Evolutionary conservation across 2,329 filamentous ascomycete species (phyloP).

Genomic region (Dendrostoma leiphaemia): DNA sequence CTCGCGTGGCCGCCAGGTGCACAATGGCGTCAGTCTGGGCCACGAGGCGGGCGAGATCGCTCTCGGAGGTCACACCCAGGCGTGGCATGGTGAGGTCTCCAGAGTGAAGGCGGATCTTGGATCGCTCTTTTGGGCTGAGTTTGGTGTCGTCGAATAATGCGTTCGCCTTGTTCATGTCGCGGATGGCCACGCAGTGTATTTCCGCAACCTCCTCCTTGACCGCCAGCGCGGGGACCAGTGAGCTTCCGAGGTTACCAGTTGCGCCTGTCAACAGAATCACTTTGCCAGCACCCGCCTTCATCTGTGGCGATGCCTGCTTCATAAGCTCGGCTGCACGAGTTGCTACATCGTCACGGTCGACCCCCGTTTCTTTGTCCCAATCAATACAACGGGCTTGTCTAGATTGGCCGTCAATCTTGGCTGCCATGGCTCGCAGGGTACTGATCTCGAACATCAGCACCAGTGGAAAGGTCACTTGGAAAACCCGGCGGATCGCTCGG

Average conservation of each 20-base stretch:
- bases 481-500: conserved; percentile 28
- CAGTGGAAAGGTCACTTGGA: conserved; percentile 31
- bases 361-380: not conserved
- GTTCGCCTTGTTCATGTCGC: conserved; percentile 14
- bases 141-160: not conserved
- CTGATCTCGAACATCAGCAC: conserved; percentile 34
- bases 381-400: too few species aligned
- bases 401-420: conserved; percentile 23
- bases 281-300: conserved; percentile 18
- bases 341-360: too few species aligned
- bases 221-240: conserved; percentile 36
- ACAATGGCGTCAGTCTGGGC: conserved; percentile 41
- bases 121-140: too few species aligned
- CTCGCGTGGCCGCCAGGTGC: conserved; percentile 47
- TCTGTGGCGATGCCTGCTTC: conserved; percentile 6
- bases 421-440: conserved; percentile 38
- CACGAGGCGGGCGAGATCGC: conserved; percentile 5
- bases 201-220: conserved; percentile 27
- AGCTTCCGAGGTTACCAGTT: conserved; percentile 37
- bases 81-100: conserved; percentile 26
- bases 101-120: conserved; percentile 17
- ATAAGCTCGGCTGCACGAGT: too few species aligned
- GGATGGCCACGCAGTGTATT: conserved; percentile 44
- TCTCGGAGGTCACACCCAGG: conserved; percentile 22
- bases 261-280: conserved; percentile 34